phyloP scores from a whole-genome alignment of 345 rosid genomes.

The Camelina laxa region DNA sequence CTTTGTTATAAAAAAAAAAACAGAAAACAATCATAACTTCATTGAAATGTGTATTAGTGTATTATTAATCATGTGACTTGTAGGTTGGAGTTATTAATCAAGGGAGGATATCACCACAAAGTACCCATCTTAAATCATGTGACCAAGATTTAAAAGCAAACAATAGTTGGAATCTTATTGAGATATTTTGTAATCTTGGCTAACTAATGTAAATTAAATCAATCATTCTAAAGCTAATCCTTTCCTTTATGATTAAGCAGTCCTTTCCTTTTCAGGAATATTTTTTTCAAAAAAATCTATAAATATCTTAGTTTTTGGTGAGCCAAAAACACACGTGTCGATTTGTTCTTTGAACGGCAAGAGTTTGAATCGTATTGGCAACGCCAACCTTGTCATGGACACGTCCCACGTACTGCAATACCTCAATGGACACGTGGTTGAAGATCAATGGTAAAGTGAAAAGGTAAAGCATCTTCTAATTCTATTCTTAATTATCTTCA shows the following conservation, averaged over 20 bases:
- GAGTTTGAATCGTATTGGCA: slow-evolving; percentile 41
- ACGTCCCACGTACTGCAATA: slow-evolving; percentile 12
- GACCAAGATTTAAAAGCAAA: not conserved
- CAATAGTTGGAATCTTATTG: not conserved
- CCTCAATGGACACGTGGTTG: not conserved
- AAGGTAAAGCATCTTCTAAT: slow-evolving; percentile 3
- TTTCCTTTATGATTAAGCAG: slow-evolving; percentile 12
- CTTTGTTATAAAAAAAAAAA: not conserved
- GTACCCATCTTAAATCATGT: not conserved
- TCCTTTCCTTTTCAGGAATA: slow-evolving; percentile 40
- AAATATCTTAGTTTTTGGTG: slow-evolving; percentile 22
- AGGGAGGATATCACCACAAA: not conserved
- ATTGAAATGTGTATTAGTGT: slow-evolving; percentile 4
- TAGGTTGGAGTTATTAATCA: not conserved
- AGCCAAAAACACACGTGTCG: slow-evolving; percentile 25
- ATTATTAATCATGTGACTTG: slow-evolving; percentile 15
- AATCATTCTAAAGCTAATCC: slow-evolving; percentile 17
- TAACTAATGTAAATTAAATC: not conserved
- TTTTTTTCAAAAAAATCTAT: not conserved
- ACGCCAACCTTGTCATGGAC: slow-evolving; percentile 34
- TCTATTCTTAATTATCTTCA: slow-evolving; percentile 8
- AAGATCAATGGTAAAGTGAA: not conserved
- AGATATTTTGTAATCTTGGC: slow-evolving; percentile 31
- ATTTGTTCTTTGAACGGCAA: slow-evolving; percentile 7
- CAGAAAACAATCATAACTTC: not conserved